Conservation (phyloP, 1,284 basidiomycete species). For the Ustilago crameri region DNA sequence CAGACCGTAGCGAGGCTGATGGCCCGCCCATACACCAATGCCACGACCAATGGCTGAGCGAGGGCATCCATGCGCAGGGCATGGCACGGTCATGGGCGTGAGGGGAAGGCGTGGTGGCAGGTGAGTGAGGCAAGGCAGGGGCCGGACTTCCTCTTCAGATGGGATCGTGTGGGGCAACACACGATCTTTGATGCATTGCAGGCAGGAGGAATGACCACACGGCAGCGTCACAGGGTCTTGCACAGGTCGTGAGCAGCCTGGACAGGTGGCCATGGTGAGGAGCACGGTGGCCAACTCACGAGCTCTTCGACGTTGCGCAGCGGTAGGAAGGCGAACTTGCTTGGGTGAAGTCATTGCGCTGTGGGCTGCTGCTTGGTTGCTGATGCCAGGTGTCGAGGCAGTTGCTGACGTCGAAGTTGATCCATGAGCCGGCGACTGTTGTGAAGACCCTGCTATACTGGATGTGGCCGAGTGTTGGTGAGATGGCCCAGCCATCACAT, state of each 20-base stretch:
- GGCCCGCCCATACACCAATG: constrained; percentile 58
- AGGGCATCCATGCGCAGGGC: constrained; percentile 50
- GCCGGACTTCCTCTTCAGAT: constrained; percentile 20
- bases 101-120: constrained; percentile 59
- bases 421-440: not conserved
- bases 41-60: constrained; percentile 59
- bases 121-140: constrained; percentile 41
- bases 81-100: constrained; percentile 53
- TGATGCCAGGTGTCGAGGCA: not conserved
- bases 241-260: constrained; percentile 44
- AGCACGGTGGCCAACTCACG: constrained; percentile 45
- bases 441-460: not conserved
- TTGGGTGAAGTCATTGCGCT: constrained; percentile 6
- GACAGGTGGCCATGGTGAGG: constrained; percentile 43
- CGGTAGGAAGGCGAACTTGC: constrained; percentile 29
- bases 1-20: constrained; percentile 47
- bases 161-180: constrained; percentile 27
- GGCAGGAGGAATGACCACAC: constrained; percentile 60
- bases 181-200: constrained; percentile 50
- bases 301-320: constrained; percentile 40
- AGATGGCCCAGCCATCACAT: not conserved
- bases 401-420: not conserved
- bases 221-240: constrained; percentile 58
- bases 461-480: not conserved
- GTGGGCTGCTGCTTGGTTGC: not conserved